These are phyloP conservation scores for Viola pubescens DNA, from an alignment of 441 rosid genomes.

Conservation along the genomic window DNA sequence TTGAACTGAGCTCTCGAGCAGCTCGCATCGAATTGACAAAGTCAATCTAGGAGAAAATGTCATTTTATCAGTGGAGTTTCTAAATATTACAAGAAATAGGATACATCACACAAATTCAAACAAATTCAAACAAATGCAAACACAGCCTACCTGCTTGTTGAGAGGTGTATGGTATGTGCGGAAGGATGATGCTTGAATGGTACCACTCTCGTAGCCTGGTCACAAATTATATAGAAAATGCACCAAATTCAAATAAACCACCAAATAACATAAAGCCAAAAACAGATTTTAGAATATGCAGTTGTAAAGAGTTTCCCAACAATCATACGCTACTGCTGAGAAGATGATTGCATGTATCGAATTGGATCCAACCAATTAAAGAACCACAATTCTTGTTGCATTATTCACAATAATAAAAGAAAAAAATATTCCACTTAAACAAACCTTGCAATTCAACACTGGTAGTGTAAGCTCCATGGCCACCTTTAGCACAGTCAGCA, in stretches of 20 bases:
- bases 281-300: background rate
- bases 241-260: background rate
- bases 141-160: conserved; percentile 67
- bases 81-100: conserved; percentile 1
- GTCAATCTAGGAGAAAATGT: conserved; percentile 46
- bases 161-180: conserved; percentile 99
- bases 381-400: background rate
- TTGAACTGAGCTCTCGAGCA: conserved; percentile 75
- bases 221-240: conserved; percentile 11
- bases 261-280: background rate
- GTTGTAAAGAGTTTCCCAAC: conserved; percentile 2
- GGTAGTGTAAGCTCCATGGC: conserved; percentile 90
- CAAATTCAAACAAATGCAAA: conserved; percentile 1
- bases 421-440: conserved; percentile 14
- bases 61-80: background rate
- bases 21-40: conserved; percentile 88
- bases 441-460: conserved; percentile 86
- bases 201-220: conserved; percentile 69
- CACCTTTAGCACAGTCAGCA: conserved; percentile 98
- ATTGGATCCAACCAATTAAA: too few relatives aligned
- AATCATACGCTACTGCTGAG: background rate
- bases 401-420: conserved; percentile 5
- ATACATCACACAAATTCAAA: conserved; percentile 10
- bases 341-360: too few relatives aligned
- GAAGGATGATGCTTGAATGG: conserved; percentile 88